Evolutionary conservation across 73 alveolate genomes (phyloP).

Genomic region (Stentor roeselii): DNA sequence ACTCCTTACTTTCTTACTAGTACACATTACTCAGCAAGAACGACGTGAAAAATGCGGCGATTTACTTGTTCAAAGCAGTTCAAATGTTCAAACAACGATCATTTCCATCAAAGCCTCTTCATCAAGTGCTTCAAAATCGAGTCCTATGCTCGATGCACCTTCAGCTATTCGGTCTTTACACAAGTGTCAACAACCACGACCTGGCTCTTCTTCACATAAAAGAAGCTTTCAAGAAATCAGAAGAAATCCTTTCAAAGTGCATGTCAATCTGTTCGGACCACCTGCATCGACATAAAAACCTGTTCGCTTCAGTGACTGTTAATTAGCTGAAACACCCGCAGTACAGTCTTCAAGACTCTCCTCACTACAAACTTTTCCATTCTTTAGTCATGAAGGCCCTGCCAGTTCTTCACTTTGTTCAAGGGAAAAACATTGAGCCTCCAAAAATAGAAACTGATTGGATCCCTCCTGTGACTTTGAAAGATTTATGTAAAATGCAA

Average conservation of each 20-base stretch:
- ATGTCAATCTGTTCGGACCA: conserved; percentile 21
- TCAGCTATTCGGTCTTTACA: conserved; percentile 70
- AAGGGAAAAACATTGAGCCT: not conserved
- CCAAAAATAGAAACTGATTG: conserved; percentile 29
- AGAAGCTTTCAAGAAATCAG: conserved; percentile 58
- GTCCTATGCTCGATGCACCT: conserved; percentile 37
- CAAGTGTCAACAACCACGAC: conserved; percentile 61
- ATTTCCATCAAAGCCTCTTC: not conserved
- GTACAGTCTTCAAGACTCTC: not conserved
- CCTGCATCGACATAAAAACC: not conserved
- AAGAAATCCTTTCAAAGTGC: conserved; percentile 47
- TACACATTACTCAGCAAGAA: not conserved
- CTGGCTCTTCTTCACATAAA: conserved; percentile 74
- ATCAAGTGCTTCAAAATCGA: not conserved
- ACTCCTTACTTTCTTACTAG: not conserved
- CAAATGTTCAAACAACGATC: not conserved
- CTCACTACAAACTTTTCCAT: conserved; percentile 16
- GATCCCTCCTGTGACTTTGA: not conserved
- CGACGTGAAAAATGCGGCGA: not conserved
- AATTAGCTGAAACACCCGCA: not conserved
- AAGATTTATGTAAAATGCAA: not conserved
- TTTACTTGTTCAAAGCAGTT: not conserved
- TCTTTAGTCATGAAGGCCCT: not conserved
- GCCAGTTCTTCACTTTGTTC: not conserved
- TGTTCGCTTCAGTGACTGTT: not conserved